Evolutionary conservation across 345 rosid genomes (phyloP).

Genomic region (Pistacia atlantica): DNA sequence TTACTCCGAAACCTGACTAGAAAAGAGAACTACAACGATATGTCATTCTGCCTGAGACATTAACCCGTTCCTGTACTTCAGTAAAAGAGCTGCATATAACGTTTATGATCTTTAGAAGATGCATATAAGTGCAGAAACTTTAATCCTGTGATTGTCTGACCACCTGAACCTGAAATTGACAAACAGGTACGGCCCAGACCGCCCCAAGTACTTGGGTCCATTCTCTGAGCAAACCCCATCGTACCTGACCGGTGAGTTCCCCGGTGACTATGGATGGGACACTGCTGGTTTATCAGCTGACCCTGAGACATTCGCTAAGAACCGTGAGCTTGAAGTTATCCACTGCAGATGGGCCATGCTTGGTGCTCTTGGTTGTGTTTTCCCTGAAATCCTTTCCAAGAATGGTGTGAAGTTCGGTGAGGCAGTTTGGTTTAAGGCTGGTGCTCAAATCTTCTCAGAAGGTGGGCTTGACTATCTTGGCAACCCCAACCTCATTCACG

Average conservation of each 20-base stretch:
- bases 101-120: too few species aligned
- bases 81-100: background rate
- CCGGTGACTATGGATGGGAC: constrained; percentile 98
- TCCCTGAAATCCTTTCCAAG: constrained; percentile 84
- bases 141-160: background rate
- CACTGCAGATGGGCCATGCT: constrained; percentile 99
- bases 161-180: background rate
- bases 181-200: constrained; percentile 96
- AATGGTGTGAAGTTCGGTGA: constrained; percentile 92
- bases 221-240: constrained; percentile 96
- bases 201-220: constrained; percentile 96
- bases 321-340: constrained; percentile 96
- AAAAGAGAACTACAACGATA: background rate
- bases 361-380: constrained; percentile 88
- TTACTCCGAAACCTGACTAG: background rate
- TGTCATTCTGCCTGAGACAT: background rate
- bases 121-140: too few species aligned
- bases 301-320: constrained; percentile 94
- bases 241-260: constrained; percentile 91
- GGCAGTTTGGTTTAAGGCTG: constrained; percentile 98
- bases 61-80: background rate
- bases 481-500: constrained; percentile 93
- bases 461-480: constrained; percentile 97
- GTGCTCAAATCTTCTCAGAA: constrained; percentile 90
- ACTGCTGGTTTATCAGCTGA: constrained; percentile 96